Conservation (phyloP, 2,329 filamentous ascomycete genomes). For the Hypoxylon sp. region DNA sequence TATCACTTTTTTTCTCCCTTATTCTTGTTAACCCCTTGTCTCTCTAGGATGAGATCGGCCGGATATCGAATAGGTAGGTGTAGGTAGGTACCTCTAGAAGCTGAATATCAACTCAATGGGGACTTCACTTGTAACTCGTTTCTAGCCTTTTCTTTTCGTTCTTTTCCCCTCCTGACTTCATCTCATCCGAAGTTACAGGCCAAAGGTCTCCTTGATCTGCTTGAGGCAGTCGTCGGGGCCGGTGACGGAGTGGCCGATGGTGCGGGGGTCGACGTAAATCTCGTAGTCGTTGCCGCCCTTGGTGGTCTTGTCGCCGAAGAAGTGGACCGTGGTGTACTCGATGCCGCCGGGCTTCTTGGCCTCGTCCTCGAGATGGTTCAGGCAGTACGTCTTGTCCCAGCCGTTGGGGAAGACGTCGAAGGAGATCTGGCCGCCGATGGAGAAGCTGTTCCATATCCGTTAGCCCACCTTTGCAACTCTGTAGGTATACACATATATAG, state of each 20-base stretch:
- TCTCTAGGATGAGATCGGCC: not conserved
- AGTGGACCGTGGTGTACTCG: constrained; percentile 88
- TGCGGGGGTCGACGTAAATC: constrained; percentile 84
- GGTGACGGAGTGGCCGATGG: constrained; percentile 83
- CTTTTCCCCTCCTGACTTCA: not conserved
- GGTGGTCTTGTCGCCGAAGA: constrained; percentile 97
- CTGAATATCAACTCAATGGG: not conserved
- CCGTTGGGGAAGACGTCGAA: constrained; percentile 97
- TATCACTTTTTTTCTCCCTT: constrained; percentile 9
- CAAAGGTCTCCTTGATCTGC: constrained; percentile 82
- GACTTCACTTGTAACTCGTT: not conserved
- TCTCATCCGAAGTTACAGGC: constrained; percentile 58
- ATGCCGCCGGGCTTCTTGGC: constrained; percentile 73
- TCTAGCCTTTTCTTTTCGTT: not conserved
- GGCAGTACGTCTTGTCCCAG: constrained; percentile 99
- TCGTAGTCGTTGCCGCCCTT: constrained; percentile 95
- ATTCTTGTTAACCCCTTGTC: no score
- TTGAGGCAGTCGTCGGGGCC: constrained; percentile 83
- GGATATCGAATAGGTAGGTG: not conserved
- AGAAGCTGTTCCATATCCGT: constrained; percentile 76
- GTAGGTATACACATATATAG: no score
- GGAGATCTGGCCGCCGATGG: constrained; percentile 96
- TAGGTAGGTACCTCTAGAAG: no score
- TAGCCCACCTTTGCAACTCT: no score
- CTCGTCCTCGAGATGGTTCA: constrained; percentile 85